Evolutionary conservation across 305 asterid genomes (phyloP), one percentile per base, ranked within the genome.

Genomic region (Fraxinus greggii): DNA sequence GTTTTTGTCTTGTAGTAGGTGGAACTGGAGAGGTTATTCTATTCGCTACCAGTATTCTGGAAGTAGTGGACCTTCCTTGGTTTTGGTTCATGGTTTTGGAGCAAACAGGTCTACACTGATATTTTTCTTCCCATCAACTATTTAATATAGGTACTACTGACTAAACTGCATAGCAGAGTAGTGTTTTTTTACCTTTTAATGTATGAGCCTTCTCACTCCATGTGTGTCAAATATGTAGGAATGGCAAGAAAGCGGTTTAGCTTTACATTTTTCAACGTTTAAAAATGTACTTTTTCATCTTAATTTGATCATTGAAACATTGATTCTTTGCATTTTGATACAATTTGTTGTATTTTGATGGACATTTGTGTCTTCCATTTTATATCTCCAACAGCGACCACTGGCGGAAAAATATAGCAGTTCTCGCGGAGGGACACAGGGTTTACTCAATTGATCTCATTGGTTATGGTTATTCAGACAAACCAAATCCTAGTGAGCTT

Each of bases 381-480:
- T 72, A 35, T 54, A 70, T 75, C 76, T 67, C 67, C 78, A 56
- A 56, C 92, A 95, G 99, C 91, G 99, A 92, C 78, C 99, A 95
- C 56, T 95, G 99, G 99, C 91, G 98, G 88, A 95, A 95, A 90
- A 95, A 94, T 86, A 76, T 95, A 80, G 91, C 93, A 5, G 95
- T 92, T 83, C 97, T 95, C 81, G 98, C 92, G 6, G 89, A 88
- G 81, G 86, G 91, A 32, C 97, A 95, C 89, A 88, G 94, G 84
- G 98, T 95, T 67, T 95, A 90, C 72, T 92, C 98, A 24, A 92
- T 95, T 79, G 99, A 95, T 88, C 96, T 95, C 28, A 92, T 95
- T 83, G 99, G 99, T 40, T 95, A 95, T 82, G 99, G 99, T 63
- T 94, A 92, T 89, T 95, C 99, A n/a, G 98, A 95, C 89, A 95